Base-by-base conservation (phyloP, 1,139 yeast genomes). In the Yamadazyma atlantica region DNA sequence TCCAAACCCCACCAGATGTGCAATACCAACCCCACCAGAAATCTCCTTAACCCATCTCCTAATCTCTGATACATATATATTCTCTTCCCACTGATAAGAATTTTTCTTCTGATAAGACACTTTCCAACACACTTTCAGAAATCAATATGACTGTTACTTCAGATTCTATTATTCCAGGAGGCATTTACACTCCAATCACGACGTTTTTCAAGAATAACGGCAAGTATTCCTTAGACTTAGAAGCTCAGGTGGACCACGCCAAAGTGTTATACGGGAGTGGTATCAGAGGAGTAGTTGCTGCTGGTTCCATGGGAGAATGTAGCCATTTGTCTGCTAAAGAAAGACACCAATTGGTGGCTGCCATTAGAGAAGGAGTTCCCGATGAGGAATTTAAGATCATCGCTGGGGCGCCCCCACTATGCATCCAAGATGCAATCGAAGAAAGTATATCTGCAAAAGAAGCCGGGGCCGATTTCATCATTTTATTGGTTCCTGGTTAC, bases 281-380 rank as follows among this genome's bases (percentile, higher is more conserved):
- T 4, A 64, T 75, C 43, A 52, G 55, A 36, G 80, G 80, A 16
- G 56, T 69, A 11, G 75, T 73, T 8, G 54, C 73, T 10, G 62
- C 71, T 43, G 80, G 80, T 2, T 71, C 79, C 27, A 74, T 63
- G 51, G 73, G 72, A 17, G 73, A 67, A 46, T 61, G 65, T 15
- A 56, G 62, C 13, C 68, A 66, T 43, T 47, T 58, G 48, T 62
- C 65, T 3, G 54, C 51, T 44, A 50, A 53, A 41, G 78, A 67
- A 48, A 53, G 72, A 43, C 48, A 48, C 17, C 38, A 48, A 1
- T 43, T 64, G 16, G 55, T 66, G 15, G 45, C 41, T 7, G 45
- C 49, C 11, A 32, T 55, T 10, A 54, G 51, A 38, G 42, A 47
- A 11, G 64, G 54, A 0, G 42, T 65, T 14, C 68, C 69, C 4